These are phyloP conservation scores for Jackrogersella minutella DNA, from an alignment of 495 filamentous ascomycete genomes.

Conservation along the genomic window DNA sequence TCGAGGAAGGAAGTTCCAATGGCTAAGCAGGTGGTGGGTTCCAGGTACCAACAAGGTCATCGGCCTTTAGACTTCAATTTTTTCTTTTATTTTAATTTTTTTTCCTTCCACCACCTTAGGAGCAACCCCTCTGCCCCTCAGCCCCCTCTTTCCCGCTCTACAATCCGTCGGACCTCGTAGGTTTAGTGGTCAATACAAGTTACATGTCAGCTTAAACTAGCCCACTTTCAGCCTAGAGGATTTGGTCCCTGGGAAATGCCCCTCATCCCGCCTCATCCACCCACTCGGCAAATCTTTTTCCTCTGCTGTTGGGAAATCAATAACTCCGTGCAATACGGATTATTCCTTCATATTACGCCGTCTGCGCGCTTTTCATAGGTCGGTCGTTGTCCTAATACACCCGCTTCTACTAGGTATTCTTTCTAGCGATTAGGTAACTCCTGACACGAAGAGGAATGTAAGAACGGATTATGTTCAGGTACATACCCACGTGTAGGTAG, in stretches of 20 bases:
- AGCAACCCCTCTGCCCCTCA: constrained; percentile 26
- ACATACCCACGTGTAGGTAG: too few relatives aligned
- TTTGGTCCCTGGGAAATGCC: constrained; percentile 42
- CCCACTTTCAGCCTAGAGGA: constrained; percentile 23
- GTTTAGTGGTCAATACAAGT: constrained; percentile 14
- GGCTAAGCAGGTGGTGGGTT: too few relatives aligned
- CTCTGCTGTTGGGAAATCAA: constrained; percentile 9
- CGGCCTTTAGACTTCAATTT: not conserved
- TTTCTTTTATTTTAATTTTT: constrained; percentile 12
- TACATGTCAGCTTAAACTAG: constrained; percentile 23
- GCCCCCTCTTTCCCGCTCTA: too few relatives aligned
- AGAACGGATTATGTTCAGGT: not conserved
- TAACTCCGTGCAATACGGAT: constrained; percentile 30
- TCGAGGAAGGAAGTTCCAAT: constrained; percentile 10
- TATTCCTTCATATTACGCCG: constrained; percentile 8
- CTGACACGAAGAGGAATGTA: constrained; percentile 13
- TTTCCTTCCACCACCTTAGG: constrained; percentile 1
- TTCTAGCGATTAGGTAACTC: constrained; percentile 33
- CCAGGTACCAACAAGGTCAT: too few relatives aligned
- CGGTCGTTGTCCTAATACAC: not conserved
- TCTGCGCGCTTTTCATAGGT: constrained; percentile 14
- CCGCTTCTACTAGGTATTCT: not conserved
- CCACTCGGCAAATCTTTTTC: constrained; percentile 42
- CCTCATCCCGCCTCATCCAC: constrained; percentile 33
- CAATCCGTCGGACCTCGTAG: constrained; percentile 33